Evolutionary conservation across 2,329 filamentous ascomycete genomes (phyloP).

Genomic region (Nemania diffusa): DNA sequence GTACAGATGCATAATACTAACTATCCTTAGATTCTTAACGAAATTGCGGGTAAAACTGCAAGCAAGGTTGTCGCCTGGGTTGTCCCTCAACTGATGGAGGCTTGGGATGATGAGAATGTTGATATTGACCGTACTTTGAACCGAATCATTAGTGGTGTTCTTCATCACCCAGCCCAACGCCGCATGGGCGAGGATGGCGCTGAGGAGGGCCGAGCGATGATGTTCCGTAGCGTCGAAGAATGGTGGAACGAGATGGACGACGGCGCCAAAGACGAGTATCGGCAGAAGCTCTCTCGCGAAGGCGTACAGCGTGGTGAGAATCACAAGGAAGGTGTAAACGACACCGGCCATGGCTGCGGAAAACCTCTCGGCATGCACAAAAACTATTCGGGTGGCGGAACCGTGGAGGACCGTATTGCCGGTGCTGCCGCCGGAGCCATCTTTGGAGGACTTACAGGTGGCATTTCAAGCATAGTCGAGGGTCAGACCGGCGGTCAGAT

Average conservation of each 20-base stretch:
- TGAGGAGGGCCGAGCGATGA: slow-evolving; percentile 75
- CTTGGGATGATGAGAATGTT: slow-evolving; percentile 80
- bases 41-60: slow-evolving; percentile 85
- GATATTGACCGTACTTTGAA: slow-evolving; percentile 77
- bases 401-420: slow-evolving; percentile 66
- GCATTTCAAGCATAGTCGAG: slow-evolving; percentile 58
- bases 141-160: slow-evolving; percentile 81
- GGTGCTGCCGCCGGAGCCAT: slow-evolving; percentile 66
- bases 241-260: slow-evolving; percentile 82
- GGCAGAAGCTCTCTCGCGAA: slow-evolving; percentile 78
- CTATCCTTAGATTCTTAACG: slow-evolving; percentile 74
- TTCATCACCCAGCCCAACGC: slow-evolving; percentile 88
- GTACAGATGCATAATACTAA: slow-evolving; percentile 23
- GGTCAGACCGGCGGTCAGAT: slow-evolving; percentile 56
- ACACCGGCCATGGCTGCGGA: slow-evolving; percentile 84
- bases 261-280: slow-evolving; percentile 72
- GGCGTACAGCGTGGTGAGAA: slow-evolving; percentile 83
- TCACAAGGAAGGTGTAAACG: slow-evolving; percentile 85
- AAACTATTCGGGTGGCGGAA: slow-evolving; percentile 61
- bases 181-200: slow-evolving; percentile 75
- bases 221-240: slow-evolving; percentile 82
- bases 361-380: slow-evolving; percentile 84
- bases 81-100: slow-evolving; percentile 87
- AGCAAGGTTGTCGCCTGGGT: slow-evolving; percentile 83
- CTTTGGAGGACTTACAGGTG: slow-evolving; percentile 67